Evolutionary conservation across 768 basidiomycete genomes (phyloP).

Genomic region (Russula griseocarnosa): DNA sequence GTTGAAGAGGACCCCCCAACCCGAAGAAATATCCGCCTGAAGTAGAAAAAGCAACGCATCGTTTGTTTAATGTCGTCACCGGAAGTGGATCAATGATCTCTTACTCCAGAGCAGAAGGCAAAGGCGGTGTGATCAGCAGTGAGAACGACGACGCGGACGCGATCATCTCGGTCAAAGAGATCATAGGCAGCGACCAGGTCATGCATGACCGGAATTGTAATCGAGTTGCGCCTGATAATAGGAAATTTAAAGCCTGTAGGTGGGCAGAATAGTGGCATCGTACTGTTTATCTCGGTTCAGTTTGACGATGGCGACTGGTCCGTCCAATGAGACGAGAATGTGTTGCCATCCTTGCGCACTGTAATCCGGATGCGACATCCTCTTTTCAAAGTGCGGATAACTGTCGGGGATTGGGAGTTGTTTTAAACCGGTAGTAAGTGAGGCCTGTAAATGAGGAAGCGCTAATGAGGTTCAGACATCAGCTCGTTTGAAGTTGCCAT

Average conservation of each 20-base stretch:
- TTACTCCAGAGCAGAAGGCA: constrained; percentile 54
- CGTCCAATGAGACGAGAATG: constrained; percentile 44
- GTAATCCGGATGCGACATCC: constrained; percentile 24
- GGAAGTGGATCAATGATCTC: constrained; percentile 15
- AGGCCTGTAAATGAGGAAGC: no score
- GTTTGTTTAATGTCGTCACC: neutral
- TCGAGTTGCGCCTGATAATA: constrained; percentile 45
- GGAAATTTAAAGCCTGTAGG: neutral
- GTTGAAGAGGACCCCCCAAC: constrained; percentile 43
- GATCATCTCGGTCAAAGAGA: constrained; percentile 49
- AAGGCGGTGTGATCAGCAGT: constrained; percentile 50
- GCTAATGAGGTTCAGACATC: no score
- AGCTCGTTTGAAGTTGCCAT: no score
- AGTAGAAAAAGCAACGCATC: neutral
- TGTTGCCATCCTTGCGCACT: constrained; percentile 37
- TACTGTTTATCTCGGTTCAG: constrained; percentile 50
- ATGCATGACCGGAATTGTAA: constrained; percentile 34
- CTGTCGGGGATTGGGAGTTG: neutral
- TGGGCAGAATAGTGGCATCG: constrained; percentile 23
- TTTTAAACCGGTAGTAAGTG: no score
- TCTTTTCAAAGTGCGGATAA: neutral
- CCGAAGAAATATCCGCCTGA: constrained; percentile 48
- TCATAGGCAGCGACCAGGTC: constrained; percentile 46
- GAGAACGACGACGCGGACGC: constrained; percentile 48
- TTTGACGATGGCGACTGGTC: constrained; percentile 42